Evolutionary conservation across 805 yeast genomes (phyloP), one percentile per base, ranked within the genome.

Genomic region (Starmerella bombicola): DNA sequence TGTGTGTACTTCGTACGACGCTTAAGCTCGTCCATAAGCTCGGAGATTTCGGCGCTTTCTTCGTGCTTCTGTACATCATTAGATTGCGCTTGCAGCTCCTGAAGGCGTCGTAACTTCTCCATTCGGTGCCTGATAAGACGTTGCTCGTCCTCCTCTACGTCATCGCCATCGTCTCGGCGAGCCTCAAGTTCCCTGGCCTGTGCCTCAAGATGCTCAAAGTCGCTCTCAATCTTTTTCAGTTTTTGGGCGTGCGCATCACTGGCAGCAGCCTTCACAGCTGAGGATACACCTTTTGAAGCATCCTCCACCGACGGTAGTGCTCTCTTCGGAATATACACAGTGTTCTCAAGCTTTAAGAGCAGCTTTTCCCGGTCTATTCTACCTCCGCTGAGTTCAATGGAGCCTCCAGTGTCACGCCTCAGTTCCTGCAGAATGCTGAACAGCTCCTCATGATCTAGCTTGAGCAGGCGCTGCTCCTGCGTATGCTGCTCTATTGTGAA

Each of bases 101-200:
- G 64, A 41, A 86, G 66, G 49, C 94, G 67, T 42, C 77, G 79
- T 67, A 82, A 64, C 0, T 48, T 88, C 56, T 73, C 66, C 37
- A 28, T 41, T 7, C 53, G 49, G 22, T 41, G 22, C n/a, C 41
- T 35, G 15, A 32, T 22, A 4, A 47, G 40, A 4, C 37, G 37
- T 19, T 36, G 36, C 4, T 34, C 40, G 15, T 40, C 43, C n/a
- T 81, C 70, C 30, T 80, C 76, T 47, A 76, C 84, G 56, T 75
- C 81, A 21, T 72, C 78, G 53, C 83, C 85, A 49, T 84, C 91
- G 17, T 81, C 79, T 72, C 75, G 78, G 1, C 51, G 41, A 4
- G 43, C 39, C 57, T 88, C 96, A 43, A 88, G 46, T 25, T 42
- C 46, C 16, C 54, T 45, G 5, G 63, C 66, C 22, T 67, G 69